Conservation (phyloP, 306 rosid species). For the Benincasa hispida region DNA sequence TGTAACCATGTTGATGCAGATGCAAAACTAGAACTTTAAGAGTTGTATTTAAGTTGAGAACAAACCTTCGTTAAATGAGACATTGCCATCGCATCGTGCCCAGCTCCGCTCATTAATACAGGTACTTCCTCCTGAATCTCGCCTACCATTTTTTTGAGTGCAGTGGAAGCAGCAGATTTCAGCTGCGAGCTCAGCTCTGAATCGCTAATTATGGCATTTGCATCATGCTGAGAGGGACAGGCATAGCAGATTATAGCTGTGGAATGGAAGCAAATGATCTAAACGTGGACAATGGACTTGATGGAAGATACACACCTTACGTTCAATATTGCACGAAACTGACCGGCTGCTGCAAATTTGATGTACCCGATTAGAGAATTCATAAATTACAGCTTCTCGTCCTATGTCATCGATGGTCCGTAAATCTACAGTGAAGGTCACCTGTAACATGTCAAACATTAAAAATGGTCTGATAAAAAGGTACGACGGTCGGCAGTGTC, state of each 20-base stretch:
- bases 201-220: slow-evolving; percentile 77
- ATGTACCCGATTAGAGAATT: slow-evolving; percentile 52
- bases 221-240: slow-evolving; percentile 54
- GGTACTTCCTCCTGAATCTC: slow-evolving; percentile 66
- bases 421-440: slow-evolving; percentile 75
- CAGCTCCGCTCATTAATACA: slow-evolving; percentile 84
- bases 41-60: background rate
- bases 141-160: slow-evolving; percentile 53
- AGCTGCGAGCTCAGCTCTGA: slow-evolving; percentile 63
- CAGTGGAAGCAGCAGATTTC: slow-evolving; percentile 56
- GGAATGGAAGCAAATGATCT: background rate
- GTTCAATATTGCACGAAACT: slow-evolving; percentile 69
- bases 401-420: slow-evolving; percentile 81
- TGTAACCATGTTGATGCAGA: slow-evolving; percentile 7
- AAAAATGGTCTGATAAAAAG: background rate
- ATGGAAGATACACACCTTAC: slow-evolving; percentile 42
- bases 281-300: background rate
- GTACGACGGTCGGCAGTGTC: background rate
- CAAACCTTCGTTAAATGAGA: slow-evolving; percentile 78
- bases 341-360: slow-evolving; percentile 77
- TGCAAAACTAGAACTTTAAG: background rate
- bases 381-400: slow-evolving; percentile 73
- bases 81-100: slow-evolving; percentile 95
- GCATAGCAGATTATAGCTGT: background rate
- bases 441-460: slow-evolving; percentile 37